phyloP scores from a whole-genome alignment of 1,284 basidiomycete genomes.

The Hymenochaete sp. region DNA sequence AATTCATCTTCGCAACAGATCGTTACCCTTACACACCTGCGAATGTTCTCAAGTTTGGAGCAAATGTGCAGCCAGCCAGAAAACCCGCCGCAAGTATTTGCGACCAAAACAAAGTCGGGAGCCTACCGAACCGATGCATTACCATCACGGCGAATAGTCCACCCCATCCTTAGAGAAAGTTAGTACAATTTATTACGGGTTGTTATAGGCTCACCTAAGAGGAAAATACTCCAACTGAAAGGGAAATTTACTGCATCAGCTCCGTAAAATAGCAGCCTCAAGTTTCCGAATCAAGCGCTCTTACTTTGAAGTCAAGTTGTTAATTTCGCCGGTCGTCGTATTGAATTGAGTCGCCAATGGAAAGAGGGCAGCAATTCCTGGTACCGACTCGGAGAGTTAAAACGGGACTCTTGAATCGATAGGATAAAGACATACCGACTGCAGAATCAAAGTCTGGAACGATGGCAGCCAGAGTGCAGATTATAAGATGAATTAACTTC shows the following conservation, averaged over 20 bases:
- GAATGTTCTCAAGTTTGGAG: conserved; percentile 44
- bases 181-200: background rate
- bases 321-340: conserved; percentile 52
- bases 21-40: conserved; percentile 30
- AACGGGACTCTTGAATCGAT: background rate
- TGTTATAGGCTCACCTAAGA: conserved; percentile 36
- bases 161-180: conserved; percentile 40
- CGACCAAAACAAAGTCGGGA: conserved; percentile 57
- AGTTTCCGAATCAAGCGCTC: conserved; percentile 19
- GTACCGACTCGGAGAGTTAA: background rate
- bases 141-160: conserved; percentile 53
- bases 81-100: conserved; percentile 46
- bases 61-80: conserved; percentile 44
- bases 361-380: conserved; percentile 54
- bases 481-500: conserved; percentile 48
- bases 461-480: conserved; percentile 57
- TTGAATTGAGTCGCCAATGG: conserved; percentile 47
- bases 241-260: too few species aligned
- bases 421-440: conserved; percentile 36
- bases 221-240: conserved; percentile 60
- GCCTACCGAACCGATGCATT: conserved; percentile 48
- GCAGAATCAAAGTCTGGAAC: conserved; percentile 64
- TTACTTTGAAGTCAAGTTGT: conserved; percentile 55
- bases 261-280: background rate
- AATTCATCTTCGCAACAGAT: conserved; percentile 5